Base-by-base conservation (phyloP, 2,329 filamentous ascomycete genomes). In the Ophiostoma sp. region DNA sequence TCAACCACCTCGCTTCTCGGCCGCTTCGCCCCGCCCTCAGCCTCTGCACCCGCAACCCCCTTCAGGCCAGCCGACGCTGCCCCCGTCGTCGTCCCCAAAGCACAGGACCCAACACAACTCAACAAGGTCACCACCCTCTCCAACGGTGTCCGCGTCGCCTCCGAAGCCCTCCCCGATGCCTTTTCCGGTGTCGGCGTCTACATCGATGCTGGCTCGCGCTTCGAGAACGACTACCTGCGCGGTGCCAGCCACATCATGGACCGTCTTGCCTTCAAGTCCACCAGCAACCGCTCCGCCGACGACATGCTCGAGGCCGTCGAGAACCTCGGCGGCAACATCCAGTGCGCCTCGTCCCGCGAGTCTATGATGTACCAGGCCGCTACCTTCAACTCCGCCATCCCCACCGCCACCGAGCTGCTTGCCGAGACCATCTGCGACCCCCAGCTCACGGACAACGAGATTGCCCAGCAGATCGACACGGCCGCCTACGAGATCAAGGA, bases 361-460 rank as follows among this genome's bases (percentile, higher is more conserved):
- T 92, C 92, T 68, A 86, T 99, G 80, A 99, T 99, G 95, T 99
- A 99, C 82, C 95, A 99, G 79, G 92, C 93, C 1, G 95, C 95
- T 40, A 97, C 93, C 42, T 99, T 99, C 85, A 99, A 99, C 81
- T 89, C 89, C 40, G 89, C 92, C 18, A 93, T 99, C 8, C 89
- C 91, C 6, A 87, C 87, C 8, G 92, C 94, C 12, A 86, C 96
- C 38, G 92, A 84, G 42, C 80, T 99, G 18, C 85, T 99, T 55
- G 94, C 95, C 69, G 95, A 99, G 78, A 98, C 95, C 44, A 96
- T 99, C 71, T 89, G 92, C 69, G 86, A 96, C 73, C 92, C 95
- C 5, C 78, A 84, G 68, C 89, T 98, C 73, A 96, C 92, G 8
- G 90, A 96, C 40, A 87, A 91, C 27, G 95, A 99, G 79, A 91